Percentiles rank a stretch among this genome's conserved stretches.
These are phyloP conservation scores for Microdochium paspali DNA, from an alignment of 2,329 filamentous ascomycete species.

Conservation along the genomic window DNA sequence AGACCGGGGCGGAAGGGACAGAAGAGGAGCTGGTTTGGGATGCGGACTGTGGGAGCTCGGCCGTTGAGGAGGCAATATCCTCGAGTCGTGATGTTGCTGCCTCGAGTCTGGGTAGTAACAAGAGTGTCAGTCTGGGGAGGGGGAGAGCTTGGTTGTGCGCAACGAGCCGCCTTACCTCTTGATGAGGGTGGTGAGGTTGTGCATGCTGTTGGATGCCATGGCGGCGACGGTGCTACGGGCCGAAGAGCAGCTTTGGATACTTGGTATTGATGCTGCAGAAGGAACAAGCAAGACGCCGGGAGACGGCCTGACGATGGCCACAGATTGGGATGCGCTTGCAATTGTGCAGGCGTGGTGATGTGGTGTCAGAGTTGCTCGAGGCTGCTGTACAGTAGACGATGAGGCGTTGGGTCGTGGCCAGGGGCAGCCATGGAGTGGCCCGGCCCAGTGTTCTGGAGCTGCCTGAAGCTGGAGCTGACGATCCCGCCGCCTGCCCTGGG, in stretches of 20 bases:
- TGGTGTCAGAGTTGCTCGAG: conserved; percentile 1
- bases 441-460: too few species aligned
- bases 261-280: neutral
- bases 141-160: conserved; percentile 58
- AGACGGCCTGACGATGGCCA: too few species aligned
- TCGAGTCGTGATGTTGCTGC: conserved; percentile 92
- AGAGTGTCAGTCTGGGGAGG: too few species aligned
- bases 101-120: conserved; percentile 90
- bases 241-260: neutral
- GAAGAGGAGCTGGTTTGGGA: conserved; percentile 33
- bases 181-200: conserved; percentile 94
- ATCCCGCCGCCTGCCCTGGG: too few species aligned
- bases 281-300: too few species aligned
- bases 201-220: conserved; percentile 79
- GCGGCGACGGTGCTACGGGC: neutral
- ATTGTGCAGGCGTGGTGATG: conserved; percentile 11
- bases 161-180: conserved; percentile 97
- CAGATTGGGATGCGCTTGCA: too few species aligned
- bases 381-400: neutral
- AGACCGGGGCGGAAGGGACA: conserved; percentile 9
- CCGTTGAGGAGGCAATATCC: conserved; percentile 78
- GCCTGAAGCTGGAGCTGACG: neutral
- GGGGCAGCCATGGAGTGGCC: too few species aligned
- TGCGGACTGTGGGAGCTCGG: conserved; percentile 46
- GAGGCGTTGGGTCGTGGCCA: too few species aligned